These are phyloP conservation scores for Babesia bigemina DNA, from an alignment of 169 alveolate genomes.

Conservation along the genomic window DNA sequence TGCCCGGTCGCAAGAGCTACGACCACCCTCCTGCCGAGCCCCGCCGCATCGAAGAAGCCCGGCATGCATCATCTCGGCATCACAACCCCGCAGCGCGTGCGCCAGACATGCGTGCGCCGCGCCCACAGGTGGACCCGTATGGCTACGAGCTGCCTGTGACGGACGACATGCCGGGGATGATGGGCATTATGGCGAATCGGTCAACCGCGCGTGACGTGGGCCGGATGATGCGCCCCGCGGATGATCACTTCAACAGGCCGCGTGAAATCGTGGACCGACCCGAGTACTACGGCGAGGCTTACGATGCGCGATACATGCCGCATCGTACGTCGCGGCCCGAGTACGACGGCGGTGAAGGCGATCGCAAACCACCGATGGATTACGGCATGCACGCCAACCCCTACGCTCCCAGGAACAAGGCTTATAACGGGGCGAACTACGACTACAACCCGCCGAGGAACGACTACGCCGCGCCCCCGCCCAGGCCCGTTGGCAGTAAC, in stretches of 20 bases:
- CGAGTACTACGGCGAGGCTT: background rate
- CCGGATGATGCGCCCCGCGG: conserved; percentile 21
- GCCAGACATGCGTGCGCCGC: background rate
- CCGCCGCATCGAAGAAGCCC: background rate
- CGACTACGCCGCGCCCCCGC: background rate
- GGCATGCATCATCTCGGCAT: background rate
- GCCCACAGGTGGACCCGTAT: conserved; percentile 11
- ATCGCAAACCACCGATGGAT: background rate
- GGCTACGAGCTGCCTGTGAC: conserved; percentile 32
- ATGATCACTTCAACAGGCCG: background rate
- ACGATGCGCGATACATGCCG: background rate
- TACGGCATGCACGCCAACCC: no score
- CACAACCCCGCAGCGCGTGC: background rate
- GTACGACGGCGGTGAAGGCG: background rate
- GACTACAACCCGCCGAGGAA: background rate
- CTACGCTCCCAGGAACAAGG: no score
- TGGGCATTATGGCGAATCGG: conserved; percentile 9
- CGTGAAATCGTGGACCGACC: background rate
- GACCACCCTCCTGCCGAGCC: background rate
- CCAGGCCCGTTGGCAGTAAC: background rate
- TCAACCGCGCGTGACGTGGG: conserved; percentile 10
- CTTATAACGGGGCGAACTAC: background rate
- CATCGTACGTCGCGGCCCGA: background rate
- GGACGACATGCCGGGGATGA: conserved; percentile 46
- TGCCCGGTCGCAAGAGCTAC: background rate